phyloP scores from a whole-genome alignment of 306 rosid species.

The Fagus crenata region DNA sequence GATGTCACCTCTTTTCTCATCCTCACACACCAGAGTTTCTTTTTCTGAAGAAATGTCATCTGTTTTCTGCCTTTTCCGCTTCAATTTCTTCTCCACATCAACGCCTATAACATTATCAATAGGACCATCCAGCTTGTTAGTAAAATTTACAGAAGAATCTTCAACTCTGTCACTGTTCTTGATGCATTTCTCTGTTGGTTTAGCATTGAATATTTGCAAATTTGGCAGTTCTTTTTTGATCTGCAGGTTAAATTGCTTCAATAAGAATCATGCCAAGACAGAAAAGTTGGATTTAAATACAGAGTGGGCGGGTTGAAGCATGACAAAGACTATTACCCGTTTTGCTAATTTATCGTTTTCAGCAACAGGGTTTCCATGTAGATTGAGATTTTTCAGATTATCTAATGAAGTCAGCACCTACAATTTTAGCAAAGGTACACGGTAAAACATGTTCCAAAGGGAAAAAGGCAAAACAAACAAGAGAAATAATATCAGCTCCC shows the following conservation, averaged over 20 bases:
- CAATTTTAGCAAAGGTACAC: slow-evolving; percentile 19
- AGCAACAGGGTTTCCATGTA: slow-evolving; percentile 79
- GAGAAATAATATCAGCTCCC: slow-evolving; percentile 13
- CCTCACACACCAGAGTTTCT: slow-evolving; percentile 13
- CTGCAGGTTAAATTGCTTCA: slow-evolving; percentile 46
- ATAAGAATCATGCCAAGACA: slow-evolving; percentile 21
- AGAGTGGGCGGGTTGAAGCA: background rate
- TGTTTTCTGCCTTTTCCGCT: slow-evolving; percentile 39
- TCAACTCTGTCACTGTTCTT: slow-evolving; percentile 32
- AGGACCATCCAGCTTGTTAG: background rate
- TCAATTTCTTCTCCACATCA: slow-evolving; percentile 29
- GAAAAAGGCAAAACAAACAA: slow-evolving; percentile 2
- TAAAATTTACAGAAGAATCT: slow-evolving; percentile 28
- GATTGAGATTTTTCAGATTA: slow-evolving; percentile 72
- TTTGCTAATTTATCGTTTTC: slow-evolving; percentile 52
- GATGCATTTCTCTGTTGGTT: slow-evolving; percentile 52
- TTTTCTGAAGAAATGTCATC: slow-evolving; percentile 24
- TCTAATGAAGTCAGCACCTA: slow-evolving; percentile 66
- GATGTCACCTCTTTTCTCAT: slow-evolving; percentile 22
- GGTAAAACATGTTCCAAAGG: slow-evolving; percentile 7
- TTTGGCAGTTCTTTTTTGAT: slow-evolving; percentile 58
- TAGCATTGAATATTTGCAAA: slow-evolving; percentile 69
- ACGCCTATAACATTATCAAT: slow-evolving; percentile 21
- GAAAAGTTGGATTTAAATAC: slow-evolving; percentile 10
- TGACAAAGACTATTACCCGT: slow-evolving; percentile 46